phyloP scores from a whole-genome alignment of 257 asterid species.

The Agastache rugosa region DNA sequence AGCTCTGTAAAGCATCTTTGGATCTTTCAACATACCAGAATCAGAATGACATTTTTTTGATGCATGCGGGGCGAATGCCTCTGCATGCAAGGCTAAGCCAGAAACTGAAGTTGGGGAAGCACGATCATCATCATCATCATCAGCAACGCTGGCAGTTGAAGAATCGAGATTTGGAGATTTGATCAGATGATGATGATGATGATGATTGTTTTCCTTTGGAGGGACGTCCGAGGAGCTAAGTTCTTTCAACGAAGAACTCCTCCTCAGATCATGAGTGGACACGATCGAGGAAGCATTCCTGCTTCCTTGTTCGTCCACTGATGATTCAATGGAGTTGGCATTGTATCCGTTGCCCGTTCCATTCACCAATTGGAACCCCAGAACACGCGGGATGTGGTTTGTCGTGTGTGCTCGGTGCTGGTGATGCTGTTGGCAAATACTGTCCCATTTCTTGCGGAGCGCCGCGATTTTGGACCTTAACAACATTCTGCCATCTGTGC shows the following conservation, averaged over 20 bases:
- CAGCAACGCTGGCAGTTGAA: constrained; percentile 39
- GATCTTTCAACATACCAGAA: constrained; percentile 46
- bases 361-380: constrained; percentile 57
- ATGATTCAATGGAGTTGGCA: constrained; percentile 41
- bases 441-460: constrained; percentile 73
- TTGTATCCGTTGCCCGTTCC: constrained; percentile 33
- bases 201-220: constrained; percentile 34
- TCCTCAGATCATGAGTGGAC: constrained; percentile 42
- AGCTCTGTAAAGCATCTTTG: constrained; percentile 56
- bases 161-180: constrained; percentile 39
- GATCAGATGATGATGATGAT: too few relatives aligned
- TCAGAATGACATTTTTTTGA: constrained; percentile 24
- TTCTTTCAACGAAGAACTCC: constrained; percentile 43
- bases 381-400: constrained; percentile 47
- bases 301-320: constrained; percentile 39
- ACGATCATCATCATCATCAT: constrained; percentile 39
- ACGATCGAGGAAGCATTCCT: constrained; percentile 40
- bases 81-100: constrained; percentile 42
- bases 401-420: constrained; percentile 38
- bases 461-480: constrained; percentile 52
- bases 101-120: constrained; percentile 63
- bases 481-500: constrained; percentile 66
- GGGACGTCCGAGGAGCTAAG: constrained; percentile 40
- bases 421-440: constrained; percentile 61
- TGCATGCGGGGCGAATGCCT: constrained; percentile 22